phyloP scores from a whole-genome alignment of 2,329 filamentous ascomycete genomes.

The Stachybotrys echinatus region DNA sequence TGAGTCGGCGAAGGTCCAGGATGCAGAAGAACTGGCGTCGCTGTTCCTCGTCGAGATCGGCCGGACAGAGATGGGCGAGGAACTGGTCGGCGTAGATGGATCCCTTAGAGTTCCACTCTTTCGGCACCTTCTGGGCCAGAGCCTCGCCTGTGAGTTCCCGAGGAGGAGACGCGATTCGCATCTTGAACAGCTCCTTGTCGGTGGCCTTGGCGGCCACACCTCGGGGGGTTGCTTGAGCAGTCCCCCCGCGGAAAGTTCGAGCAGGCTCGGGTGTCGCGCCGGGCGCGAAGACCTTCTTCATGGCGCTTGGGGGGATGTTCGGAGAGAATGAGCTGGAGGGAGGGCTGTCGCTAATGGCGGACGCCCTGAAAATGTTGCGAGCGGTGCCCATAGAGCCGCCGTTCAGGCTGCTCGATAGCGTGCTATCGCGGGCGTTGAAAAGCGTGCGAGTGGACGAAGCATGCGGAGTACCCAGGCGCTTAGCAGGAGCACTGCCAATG shows the following conservation, averaged over 20 bases:
- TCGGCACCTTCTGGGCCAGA: conserved; percentile 47
- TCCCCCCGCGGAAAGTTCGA: conserved; percentile 37
- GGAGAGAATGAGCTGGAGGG: conserved; percentile 36
- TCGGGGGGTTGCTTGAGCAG: conserved; percentile 40
- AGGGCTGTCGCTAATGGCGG: conserved; percentile 27
- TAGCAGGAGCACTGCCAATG: conserved; percentile 14
- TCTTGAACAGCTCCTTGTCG: conserved; percentile 48
- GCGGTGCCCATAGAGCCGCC: conserved; percentile 27
- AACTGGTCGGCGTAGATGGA: conserved; percentile 58
- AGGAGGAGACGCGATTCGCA: conserved; percentile 55
- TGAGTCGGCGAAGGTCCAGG: conserved; percentile 55
- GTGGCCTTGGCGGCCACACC: conserved; percentile 44
- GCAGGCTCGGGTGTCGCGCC: conserved; percentile 37
- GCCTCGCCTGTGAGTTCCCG: conserved; percentile 50
- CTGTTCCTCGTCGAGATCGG: conserved; percentile 53
- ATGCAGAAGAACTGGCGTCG: conserved; percentile 59
- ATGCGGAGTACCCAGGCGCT: conserved; percentile 32
- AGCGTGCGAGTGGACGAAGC: conserved; percentile 29
- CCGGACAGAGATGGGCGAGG: conserved; percentile 50
- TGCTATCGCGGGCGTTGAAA: conserved; percentile 27
- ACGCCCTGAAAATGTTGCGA: conserved; percentile 37
- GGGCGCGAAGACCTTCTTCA: conserved; percentile 43
- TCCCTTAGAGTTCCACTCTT: conserved; percentile 43
- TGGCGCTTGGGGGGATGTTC: conserved; percentile 35
- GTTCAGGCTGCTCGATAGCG: conserved; percentile 28